Percentiles rank a stretch among this genome's conserved stretches.
These are phyloP conservation scores for Aspergillus fischeri DNA, from an alignment of 2,329 filamentous ascomycete genomes.

Conservation along the genomic window DNA sequence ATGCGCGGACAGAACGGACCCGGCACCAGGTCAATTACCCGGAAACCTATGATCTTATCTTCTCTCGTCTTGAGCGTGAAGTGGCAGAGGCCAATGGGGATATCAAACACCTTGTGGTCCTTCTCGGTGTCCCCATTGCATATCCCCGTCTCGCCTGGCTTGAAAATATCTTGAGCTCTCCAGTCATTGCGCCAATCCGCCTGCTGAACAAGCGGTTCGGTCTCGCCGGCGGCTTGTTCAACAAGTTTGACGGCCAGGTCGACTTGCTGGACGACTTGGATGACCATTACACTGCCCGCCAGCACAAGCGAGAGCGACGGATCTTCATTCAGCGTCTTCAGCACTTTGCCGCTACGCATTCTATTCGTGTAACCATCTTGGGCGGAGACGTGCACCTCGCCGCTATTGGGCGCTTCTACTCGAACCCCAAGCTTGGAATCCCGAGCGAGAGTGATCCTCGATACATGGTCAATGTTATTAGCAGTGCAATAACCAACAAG, in stretches of 20 bases:
- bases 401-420: constrained; percentile 62
- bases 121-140: constrained; percentile 68
- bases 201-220: constrained; percentile 89
- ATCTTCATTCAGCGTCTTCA: constrained; percentile 65
- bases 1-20: constrained; percentile 69
- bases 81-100: constrained; percentile 49
- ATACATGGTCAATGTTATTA: constrained; percentile 63
- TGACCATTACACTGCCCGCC: constrained; percentile 78
- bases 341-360: constrained; percentile 51
- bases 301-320: constrained; percentile 85
- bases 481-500: constrained; percentile 64
- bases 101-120: constrained; percentile 60
- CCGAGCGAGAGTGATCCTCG: constrained; percentile 56
- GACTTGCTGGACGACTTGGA: constrained; percentile 63
- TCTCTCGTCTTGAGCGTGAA: constrained; percentile 51
- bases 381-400: constrained; percentile 63
- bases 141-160: constrained; percentile 83
- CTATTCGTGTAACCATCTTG: constrained; percentile 58
- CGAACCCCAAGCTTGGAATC: constrained; percentile 54
- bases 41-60: constrained; percentile 60
- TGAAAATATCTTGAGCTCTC: constrained; percentile 84
- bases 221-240: constrained; percentile 79
- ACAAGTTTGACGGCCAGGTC: constrained; percentile 79
- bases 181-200: constrained; percentile 81
- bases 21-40: constrained; percentile 88